A percentile compares a stretch with the other conserved stretches of the same genome.
phyloP scores from a whole-genome alignment of 164 flowering plant species.

The Vitis rotundifolia region DNA sequence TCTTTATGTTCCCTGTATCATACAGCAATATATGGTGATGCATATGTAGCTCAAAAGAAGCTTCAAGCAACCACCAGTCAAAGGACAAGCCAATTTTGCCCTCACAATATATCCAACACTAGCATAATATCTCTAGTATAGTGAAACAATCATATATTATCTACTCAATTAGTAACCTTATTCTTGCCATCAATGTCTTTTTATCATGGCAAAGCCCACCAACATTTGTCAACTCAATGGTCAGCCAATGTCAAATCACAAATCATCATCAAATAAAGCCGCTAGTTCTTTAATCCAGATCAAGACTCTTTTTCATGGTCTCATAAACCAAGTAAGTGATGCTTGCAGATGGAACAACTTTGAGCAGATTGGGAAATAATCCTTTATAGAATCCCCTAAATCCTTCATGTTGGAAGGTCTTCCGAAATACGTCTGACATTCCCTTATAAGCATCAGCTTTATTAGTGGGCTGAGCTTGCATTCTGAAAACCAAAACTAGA shows the following conservation, averaged over 20 bases:
- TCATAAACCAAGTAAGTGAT: constrained; percentile 28
- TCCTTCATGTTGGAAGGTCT: constrained; percentile 21
- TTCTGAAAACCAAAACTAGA: constrained; percentile 10
- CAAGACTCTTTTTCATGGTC: constrained; percentile 22
- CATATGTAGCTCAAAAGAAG: constrained; percentile 2
- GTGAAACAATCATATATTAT: constrained; percentile 8
- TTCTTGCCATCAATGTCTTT: constrained; percentile 9
- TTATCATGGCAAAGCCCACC: neutral
- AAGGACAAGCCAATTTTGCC: constrained; percentile 14
- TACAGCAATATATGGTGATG: constrained; percentile 12
- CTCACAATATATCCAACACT: constrained; percentile 5
- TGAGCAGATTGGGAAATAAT: constrained; percentile 24
- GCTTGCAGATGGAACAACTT: constrained; percentile 29
- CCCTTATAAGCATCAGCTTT: constrained; percentile 14
- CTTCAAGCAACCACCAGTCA: neutral
- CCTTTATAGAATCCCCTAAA: constrained; percentile 27
- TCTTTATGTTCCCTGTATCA: constrained; percentile 8
- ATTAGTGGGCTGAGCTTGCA: constrained; percentile 20
- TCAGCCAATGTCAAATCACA: constrained; percentile 18
- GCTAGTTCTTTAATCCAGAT: constrained; percentile 11
- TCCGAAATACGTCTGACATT: constrained; percentile 23
- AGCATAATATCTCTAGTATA: neutral
- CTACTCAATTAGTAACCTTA: constrained; percentile 15
- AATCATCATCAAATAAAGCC: neutral
- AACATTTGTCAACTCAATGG: neutral